phyloP scores from a whole-genome alignment of 768 basidiomycete species.

The Trametes gibbosa region DNA sequence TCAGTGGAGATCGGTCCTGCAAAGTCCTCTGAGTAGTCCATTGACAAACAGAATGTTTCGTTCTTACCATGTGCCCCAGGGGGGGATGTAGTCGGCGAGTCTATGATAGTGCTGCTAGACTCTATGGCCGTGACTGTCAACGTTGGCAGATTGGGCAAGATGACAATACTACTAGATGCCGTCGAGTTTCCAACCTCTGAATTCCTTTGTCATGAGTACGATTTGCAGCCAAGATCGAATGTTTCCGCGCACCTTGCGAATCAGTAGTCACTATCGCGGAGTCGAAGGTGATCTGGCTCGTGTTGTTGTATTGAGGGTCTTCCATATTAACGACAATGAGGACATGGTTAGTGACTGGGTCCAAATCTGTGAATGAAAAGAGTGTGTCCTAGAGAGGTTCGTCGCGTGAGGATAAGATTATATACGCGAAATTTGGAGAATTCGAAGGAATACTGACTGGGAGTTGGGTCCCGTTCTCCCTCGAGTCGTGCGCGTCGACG shows the following conservation, averaged over 20 bases:
- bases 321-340: constrained; percentile 29
- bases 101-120: background rate
- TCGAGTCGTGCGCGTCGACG: constrained; percentile 26
- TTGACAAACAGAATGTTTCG: background rate
- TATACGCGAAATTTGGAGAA: background rate
- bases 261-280: constrained; percentile 20
- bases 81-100: background rate
- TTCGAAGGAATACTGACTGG: constrained; percentile 27
- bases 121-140: background rate
- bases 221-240: no score
- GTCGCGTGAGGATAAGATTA: background rate
- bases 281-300: constrained; percentile 29
- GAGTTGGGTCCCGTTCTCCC: constrained; percentile 17
- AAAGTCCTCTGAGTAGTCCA: background rate
- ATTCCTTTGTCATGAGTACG: background rate
- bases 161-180: background rate
- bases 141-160: constrained; percentile 5
- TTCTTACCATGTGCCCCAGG: background rate
- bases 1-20: background rate
- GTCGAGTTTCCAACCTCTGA: background rate
- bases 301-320: constrained; percentile 16
- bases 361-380: constrained; percentile 28
- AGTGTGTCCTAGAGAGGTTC: constrained; percentile 22
- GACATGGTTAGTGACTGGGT: constrained; percentile 25
- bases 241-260: background rate